Conservation (phyloP, 2,329 filamentous ascomycete species). For the Cladosporium sp. region DNA sequence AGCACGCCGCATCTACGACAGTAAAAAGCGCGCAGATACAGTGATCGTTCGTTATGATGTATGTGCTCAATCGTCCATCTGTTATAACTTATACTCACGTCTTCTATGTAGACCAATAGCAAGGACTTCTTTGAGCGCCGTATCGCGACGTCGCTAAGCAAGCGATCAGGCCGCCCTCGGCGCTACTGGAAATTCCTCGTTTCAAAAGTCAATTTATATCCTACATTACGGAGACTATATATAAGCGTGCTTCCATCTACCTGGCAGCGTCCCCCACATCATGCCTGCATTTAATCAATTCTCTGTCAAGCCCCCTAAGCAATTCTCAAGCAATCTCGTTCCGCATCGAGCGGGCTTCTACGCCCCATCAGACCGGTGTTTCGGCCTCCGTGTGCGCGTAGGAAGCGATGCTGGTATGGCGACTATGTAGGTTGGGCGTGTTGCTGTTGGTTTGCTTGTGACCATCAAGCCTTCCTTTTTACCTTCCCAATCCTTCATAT, state of each 20-base stretch:
- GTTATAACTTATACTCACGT: not conserved
- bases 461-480: constrained; percentile 6
- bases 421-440: constrained; percentile 5
- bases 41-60: not conserved
- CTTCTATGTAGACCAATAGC: not conserved
- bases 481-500: not conserved
- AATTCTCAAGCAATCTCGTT: constrained; percentile 16
- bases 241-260: not conserved
- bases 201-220: constrained; percentile 3
- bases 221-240: not conserved
- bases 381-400: constrained; percentile 8
- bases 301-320: constrained; percentile 1
- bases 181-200: constrained; percentile 1
- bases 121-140: no score
- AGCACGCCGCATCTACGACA: not conserved
- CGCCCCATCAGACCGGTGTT: constrained; percentile 18
- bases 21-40: not conserved
- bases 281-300: not conserved
- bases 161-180: not conserved
- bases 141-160: not conserved
- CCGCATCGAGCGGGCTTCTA: constrained; percentile 12
- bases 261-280: not conserved
- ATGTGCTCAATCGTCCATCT: not conserved
- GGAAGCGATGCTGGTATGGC: constrained; percentile 11
- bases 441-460: constrained; percentile 11